These are phyloP conservation scores for Tuber calosporum DNA, from an alignment of 495 filamentous ascomycete genomes.

Conservation along the genomic window DNA sequence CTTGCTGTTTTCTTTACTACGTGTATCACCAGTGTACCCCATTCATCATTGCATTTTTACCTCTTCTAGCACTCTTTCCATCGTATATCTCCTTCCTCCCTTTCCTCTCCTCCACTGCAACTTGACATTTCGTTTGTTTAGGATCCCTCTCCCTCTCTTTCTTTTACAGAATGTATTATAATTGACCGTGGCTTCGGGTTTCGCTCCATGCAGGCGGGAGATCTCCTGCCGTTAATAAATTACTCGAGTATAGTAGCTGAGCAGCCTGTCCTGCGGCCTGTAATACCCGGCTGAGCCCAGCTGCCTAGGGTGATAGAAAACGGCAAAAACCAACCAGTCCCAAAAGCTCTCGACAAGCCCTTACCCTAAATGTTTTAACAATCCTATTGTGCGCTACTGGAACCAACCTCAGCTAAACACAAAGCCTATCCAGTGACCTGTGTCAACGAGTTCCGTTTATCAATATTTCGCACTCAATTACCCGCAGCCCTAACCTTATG, in stretches of 20 bases:
- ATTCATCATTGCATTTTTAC: background rate
- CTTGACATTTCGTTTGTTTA: background rate
- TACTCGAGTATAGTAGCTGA: background rate
- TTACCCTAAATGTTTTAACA: background rate
- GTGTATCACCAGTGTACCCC: background rate
- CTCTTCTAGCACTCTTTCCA: background rate
- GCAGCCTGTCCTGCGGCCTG: background rate
- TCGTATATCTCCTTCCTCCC: background rate
- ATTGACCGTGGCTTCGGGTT: background rate
- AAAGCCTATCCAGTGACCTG: background rate
- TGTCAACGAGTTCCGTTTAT: background rate
- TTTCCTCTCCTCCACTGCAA: background rate
- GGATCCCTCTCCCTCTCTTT: background rate
- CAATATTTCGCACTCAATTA: background rate
- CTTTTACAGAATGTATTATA: background rate
- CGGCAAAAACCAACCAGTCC: too few relatives aligned
- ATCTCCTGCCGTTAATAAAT: too few relatives aligned
- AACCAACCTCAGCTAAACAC: background rate
- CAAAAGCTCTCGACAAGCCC: background rate
- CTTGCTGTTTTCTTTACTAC: background rate
- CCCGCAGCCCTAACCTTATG: too few relatives aligned
- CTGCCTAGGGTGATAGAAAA: background rate
- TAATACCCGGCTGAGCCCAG: background rate
- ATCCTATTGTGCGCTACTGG: background rate
- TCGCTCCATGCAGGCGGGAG: background rate